Conservation (phyloP, 352 stramenopile genomes). For the Blastocystis sp. region DNA sequence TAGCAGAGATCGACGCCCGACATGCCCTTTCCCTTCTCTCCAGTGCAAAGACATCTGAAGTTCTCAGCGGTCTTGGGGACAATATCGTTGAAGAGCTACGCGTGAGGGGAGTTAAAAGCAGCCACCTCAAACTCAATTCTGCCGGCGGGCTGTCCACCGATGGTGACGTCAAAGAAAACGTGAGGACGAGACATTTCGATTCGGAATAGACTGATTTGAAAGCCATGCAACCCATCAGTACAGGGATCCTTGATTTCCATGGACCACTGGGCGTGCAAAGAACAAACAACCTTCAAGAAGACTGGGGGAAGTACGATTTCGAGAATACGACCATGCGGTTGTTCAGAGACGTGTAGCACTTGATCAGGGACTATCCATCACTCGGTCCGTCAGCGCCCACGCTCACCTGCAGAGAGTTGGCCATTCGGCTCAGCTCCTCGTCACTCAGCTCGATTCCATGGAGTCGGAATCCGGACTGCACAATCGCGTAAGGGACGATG, state of each 20-base stretch:
- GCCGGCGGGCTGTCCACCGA: slow-evolving; percentile 82
- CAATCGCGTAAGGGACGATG: not conserved
- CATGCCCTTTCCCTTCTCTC: slow-evolving; percentile 85
- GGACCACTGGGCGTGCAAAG: not conserved
- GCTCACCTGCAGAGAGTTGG: not conserved
- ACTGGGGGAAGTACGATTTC: not conserved
- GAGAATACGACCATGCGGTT: slow-evolving; percentile 20
- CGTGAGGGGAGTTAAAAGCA: not conserved
- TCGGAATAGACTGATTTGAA: not conserved
- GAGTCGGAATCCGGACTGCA: not conserved
- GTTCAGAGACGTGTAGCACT: slow-evolving; percentile 44
- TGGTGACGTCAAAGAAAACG: slow-evolving; percentile 95
- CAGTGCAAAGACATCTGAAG: slow-evolving; percentile 92
- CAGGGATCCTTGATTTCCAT: not conserved
- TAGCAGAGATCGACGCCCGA: slow-evolving; percentile 80
- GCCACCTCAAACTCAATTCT: slow-evolving; percentile 75
- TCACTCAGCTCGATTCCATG: not conserved
- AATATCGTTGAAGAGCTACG: slow-evolving; percentile 76
- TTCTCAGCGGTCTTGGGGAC: slow-evolving; percentile 97
- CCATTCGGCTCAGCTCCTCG: slow-evolving; percentile 30
- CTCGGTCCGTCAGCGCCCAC: not conserved
- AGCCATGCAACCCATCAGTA: not conserved
- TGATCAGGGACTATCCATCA: not conserved
- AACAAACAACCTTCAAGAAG: slow-evolving; percentile 23
- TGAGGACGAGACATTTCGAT: slow-evolving; percentile 76